phyloP scores from a whole-genome alignment of 495 filamentous ascomycete species.

The Hypoxylon cercidicola region DNA sequence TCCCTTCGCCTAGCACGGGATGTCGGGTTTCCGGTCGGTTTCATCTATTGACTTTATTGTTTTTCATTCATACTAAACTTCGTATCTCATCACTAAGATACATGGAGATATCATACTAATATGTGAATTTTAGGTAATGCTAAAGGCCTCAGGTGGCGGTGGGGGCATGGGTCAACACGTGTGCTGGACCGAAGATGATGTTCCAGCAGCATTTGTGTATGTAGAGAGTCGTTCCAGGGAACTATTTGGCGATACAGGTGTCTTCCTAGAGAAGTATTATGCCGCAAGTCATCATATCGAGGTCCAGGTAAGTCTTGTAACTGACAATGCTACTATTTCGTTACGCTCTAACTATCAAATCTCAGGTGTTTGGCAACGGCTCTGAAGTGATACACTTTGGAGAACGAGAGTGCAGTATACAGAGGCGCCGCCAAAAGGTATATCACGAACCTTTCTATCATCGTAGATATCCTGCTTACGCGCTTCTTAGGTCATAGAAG shows the following conservation, averaged over 20 bases:
- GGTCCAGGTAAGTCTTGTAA: constrained; percentile 53
- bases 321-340: background rate
- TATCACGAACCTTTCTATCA: background rate
- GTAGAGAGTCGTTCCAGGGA: constrained; percentile 28
- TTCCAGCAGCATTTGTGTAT: constrained; percentile 52
- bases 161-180: constrained; percentile 63
- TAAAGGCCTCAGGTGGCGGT: constrained; percentile 63
- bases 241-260: constrained; percentile 37
- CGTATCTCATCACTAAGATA: background rate
- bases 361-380: constrained; percentile 63
- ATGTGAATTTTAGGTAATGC: constrained; percentile 16
- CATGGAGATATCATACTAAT: background rate
- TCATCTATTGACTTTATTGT: background rate
- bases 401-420: constrained; percentile 69
- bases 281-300: constrained; percentile 65
- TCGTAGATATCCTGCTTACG: constrained; percentile 50
- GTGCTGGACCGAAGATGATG: constrained; percentile 49
- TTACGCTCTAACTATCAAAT: background rate
- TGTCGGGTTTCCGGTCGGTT: constrained; percentile 42
- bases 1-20: constrained; percentile 8
- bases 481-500: constrained; percentile 46
- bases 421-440: constrained; percentile 58
- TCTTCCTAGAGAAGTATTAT: constrained; percentile 58
- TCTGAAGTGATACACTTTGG: constrained; percentile 62
- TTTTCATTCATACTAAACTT: background rate